Conservation (phyloP, 1,139 yeast genomes). For the Pichia sp. region DNA sequence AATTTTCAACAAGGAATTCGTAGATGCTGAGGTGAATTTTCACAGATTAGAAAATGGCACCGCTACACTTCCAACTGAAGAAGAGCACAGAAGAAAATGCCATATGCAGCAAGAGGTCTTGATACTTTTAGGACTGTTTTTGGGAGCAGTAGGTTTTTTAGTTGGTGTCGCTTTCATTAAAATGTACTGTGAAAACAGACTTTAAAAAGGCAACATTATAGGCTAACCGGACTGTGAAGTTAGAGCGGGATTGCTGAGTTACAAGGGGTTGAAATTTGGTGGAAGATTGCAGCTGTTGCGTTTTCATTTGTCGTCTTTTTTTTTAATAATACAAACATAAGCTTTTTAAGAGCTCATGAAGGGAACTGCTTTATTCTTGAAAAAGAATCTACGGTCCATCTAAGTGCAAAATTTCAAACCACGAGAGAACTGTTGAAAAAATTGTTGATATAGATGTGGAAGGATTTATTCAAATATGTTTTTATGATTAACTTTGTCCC, state of each 20-base stretch:
- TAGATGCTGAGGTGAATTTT: not conserved
- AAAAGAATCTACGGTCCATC: too few relatives aligned
- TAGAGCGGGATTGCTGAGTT: not conserved
- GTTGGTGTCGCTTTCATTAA: not conserved
- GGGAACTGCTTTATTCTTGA: not conserved
- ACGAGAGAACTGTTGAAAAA: too few relatives aligned
- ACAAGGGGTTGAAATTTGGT: not conserved
- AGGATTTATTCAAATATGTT: too few relatives aligned
- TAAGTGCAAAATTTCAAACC: too few relatives aligned
- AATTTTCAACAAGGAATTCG: not conserved
- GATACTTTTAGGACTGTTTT: not conserved
- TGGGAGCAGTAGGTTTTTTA: not conserved
- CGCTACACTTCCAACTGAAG: not conserved
- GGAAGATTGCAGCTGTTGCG: not conserved
- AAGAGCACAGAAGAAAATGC: not conserved
- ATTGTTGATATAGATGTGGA: too few relatives aligned
- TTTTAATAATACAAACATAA: not conserved
- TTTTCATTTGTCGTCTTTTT: not conserved
- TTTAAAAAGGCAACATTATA: not conserved
- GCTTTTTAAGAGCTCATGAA: not conserved
- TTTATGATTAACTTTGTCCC: too few relatives aligned
- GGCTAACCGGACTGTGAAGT: not conserved
- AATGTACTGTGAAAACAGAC: not conserved
- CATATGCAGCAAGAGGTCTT: not conserved
- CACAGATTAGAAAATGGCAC: not conserved